A percentile compares a stretch with the other conserved stretches of the same genome.
phyloP scores from a whole-genome alignment of 768 basidiomycete species.

The Suillus decipiens region DNA sequence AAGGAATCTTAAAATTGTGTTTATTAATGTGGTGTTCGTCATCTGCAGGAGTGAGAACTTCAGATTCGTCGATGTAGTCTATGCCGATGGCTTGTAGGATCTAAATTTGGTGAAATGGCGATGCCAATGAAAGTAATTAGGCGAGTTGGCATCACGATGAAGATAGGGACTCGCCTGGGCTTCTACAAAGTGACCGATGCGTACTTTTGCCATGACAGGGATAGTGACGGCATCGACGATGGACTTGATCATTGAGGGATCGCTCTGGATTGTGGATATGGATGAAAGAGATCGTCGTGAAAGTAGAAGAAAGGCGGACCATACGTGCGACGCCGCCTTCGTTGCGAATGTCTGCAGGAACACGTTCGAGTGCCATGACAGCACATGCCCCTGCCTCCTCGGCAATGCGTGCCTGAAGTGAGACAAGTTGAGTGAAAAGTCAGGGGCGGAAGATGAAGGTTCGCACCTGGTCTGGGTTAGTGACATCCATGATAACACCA shows the following conservation, averaged over 20 bases:
- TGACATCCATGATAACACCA: conserved; percentile 95
- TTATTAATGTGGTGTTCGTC: conserved; percentile 97
- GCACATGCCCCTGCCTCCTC: conserved; percentile 98
- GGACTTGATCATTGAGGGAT: conserved; percentile 95
- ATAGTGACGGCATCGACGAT: conserved; percentile 95
- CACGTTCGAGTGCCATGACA: conserved; percentile 95
- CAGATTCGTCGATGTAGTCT: conserved; percentile 96
- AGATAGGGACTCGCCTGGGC: conserved; percentile 64
- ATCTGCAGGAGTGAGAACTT: conserved; percentile 95
- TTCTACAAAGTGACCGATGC: conserved; percentile 98
- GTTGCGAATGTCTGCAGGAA: conserved; percentile 92
- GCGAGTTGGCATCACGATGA: neutral
- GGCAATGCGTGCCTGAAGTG: conserved; percentile 82
- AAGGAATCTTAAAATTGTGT: conserved; percentile 91
- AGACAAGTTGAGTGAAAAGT: conserved; percentile 13
- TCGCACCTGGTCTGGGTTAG: conserved; percentile 68
- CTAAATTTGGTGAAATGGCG: conserved; percentile 37
- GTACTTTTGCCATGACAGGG: conserved; percentile 94
- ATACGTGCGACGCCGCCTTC: conserved; percentile 96
- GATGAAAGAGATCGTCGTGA: neutral
- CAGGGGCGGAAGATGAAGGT: conserved; percentile 24
- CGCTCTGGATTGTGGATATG: conserved; percentile 53
- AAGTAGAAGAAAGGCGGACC: conserved; percentile 48
- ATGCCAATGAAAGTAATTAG: neutral
- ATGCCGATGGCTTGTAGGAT: conserved; percentile 93